Percentiles rank a stretch among this genome's conserved stretches.
phyloP scores from a whole-genome alignment of 441 rosid genomes.

The Euphorbia corollata region DNA sequence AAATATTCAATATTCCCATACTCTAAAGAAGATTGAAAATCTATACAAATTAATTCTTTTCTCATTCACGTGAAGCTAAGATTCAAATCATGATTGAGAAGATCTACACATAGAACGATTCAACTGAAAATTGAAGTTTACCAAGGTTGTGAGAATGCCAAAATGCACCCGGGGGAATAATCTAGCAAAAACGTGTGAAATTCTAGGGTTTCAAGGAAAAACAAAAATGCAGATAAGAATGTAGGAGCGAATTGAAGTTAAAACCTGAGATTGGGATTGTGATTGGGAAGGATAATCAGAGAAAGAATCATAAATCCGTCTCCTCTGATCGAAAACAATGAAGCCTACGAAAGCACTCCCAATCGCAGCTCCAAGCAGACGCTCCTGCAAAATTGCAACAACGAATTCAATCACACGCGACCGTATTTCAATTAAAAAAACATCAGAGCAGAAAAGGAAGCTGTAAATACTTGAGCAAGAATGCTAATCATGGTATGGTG shows the following conservation, averaged over 20 bases:
- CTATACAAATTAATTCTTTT: not conserved
- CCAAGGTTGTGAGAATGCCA: no score
- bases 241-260: not conserved
- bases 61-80: not conserved
- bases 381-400: constrained; percentile 38
- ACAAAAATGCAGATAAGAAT: not conserved
- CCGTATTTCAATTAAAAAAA: not conserved
- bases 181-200: not conserved
- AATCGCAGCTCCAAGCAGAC: constrained; percentile 66
- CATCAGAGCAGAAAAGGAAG: not conserved
- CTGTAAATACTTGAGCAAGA: constrained; percentile 45
- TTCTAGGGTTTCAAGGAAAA: constrained; percentile 7
- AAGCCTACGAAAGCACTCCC: constrained; percentile 50
- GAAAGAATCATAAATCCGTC: constrained; percentile 47
- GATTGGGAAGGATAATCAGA: constrained; percentile 28
- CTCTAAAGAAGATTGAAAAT: not conserved
- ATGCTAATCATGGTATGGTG: constrained; percentile 54
- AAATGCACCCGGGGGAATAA: not conserved
- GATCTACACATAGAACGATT: not conserved
- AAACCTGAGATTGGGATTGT: constrained; percentile 36
- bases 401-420: not conserved
- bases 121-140: not conserved
- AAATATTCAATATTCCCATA: not conserved
- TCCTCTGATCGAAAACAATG: constrained; percentile 59
- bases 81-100: not conserved